Evolutionary conservation across 768 basidiomycete species (phyloP), one percentile per base, ranked within the genome.

Genomic region (Auricularia sp.): DNA sequence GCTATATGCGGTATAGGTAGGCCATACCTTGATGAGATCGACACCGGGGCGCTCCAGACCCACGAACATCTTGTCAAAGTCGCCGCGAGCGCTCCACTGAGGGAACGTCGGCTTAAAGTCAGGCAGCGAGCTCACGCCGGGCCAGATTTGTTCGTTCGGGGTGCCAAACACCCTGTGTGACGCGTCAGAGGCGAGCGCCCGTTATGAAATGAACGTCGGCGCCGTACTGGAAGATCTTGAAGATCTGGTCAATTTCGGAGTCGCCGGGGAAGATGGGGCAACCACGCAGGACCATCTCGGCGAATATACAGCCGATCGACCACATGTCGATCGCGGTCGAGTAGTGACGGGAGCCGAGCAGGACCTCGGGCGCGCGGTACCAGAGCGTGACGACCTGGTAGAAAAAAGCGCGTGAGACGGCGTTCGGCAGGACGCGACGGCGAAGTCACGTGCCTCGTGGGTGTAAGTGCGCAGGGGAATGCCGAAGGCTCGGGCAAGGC

Each of bases 241-340:
- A 98, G 68, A 98, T 98, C 80, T 99, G 97, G 77, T 99, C 97
- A 73, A 98, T 99, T 78, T 99, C 97, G 34, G 97, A 98, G 77
- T 99, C 97, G 3, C 97, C 97, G 29, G 97, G 96, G 83, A 99
- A 99, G 13, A 98, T 81, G 1, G 96, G 84, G 85, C 73, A 87
- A 76, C 90, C 90, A 66, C 85, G 83, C 89, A 95, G 92, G 63
- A 93, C 89, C 96, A 98, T 98, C 78, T 99, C 97, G 7, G 96
- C 96, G 72, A 97, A 93, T 74, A 99, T 98, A 73, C 95, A 98
- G 0, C 56, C 56, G 24, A 99, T 96, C n/a, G 93, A 95, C 97
- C 97, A 99, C 93, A 98, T 97, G 77, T 99, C 97, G 71, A 99
- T 91, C 2, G 94, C 92, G 2, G 97, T 99, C 16, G 93, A 89